These are phyloP conservation scores for Meredithiella fracta DNA, from an alignment of 2,329 filamentous ascomycete species.

Conservation along the genomic window DNA sequence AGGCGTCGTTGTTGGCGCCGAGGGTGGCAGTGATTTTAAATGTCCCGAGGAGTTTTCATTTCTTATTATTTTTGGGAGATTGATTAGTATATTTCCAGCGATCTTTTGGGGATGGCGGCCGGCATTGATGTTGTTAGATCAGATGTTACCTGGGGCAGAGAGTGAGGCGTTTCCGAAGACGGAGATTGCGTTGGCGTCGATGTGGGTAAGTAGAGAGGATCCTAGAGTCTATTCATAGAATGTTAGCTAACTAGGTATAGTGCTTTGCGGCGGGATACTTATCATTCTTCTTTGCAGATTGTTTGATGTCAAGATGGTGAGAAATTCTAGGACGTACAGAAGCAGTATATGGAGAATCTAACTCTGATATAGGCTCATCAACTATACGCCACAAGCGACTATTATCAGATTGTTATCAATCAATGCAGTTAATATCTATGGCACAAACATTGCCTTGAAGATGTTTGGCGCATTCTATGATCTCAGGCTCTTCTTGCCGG, in stretches of 20 bases:
- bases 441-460: conserved; percentile 56
- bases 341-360: neutral
- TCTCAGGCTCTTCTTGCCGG: conserved; percentile 53
- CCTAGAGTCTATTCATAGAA: neutral
- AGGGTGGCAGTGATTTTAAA: conserved; percentile 65
- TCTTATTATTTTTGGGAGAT: conserved; percentile 58
- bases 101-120: conserved; percentile 57
- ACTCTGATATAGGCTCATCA: conserved; percentile 47
- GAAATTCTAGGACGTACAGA: conserved; percentile 15
- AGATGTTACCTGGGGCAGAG: conserved; percentile 31
- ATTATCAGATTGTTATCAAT: conserved; percentile 64
- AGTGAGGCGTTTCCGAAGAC: conserved; percentile 30
- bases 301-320: conserved; percentile 68
- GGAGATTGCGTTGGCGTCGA: conserved; percentile 53
- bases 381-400: conserved; percentile 68
- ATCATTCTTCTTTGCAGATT: conserved; percentile 71
- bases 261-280: conserved; percentile 63
- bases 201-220: conserved; percentile 43
- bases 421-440: conserved; percentile 57
- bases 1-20: conserved; percentile 44
- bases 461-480: conserved; percentile 54
- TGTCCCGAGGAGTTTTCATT: conserved; percentile 55
- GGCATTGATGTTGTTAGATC: conserved; percentile 49
- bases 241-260: conserved; percentile 25
- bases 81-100: conserved; percentile 53